These are phyloP conservation scores for Letharia columbiana DNA, from an alignment of 495 filamentous ascomycete species.

Conservation along the genomic window DNA sequence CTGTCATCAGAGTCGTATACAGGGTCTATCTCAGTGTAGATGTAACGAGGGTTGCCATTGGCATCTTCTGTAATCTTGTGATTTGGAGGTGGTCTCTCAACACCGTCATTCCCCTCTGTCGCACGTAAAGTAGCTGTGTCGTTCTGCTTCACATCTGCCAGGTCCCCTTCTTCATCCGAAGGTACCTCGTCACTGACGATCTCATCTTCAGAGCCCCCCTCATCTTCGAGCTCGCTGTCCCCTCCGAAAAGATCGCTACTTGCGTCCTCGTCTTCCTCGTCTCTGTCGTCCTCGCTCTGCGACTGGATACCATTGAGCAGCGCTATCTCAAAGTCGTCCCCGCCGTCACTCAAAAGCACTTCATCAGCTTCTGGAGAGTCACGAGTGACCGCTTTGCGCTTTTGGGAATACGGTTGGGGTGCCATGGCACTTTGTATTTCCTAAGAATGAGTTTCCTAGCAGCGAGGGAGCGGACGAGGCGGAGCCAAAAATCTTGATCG, in stretches of 20 bases:
- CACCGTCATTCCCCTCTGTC: slow-evolving; percentile 24
- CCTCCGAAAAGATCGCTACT: slow-evolving; percentile 40
- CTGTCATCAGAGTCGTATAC: slow-evolving; percentile 94
- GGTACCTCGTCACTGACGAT: slow-evolving; percentile 46
- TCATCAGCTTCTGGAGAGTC: slow-evolving; percentile 45
- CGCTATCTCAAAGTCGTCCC: slow-evolving; percentile 56
- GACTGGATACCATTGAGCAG: slow-evolving; percentile 59
- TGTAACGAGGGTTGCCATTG: slow-evolving; percentile 63
- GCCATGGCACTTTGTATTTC: slow-evolving; percentile 15
- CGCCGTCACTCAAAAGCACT: slow-evolving; percentile 42
- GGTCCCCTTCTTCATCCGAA: slow-evolving; percentile 34
- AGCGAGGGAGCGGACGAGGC: no score
- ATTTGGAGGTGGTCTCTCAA: slow-evolving; percentile 30
- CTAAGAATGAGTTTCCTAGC: background rate
- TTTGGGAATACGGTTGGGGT: slow-evolving; percentile 33
- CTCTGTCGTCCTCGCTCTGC: slow-evolving; percentile 37
- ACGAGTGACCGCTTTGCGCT: slow-evolving; percentile 50
- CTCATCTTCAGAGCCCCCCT: slow-evolving; percentile 37
- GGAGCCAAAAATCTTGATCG: background rate
- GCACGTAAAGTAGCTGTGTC: slow-evolving; percentile 11
- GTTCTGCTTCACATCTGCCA: slow-evolving; percentile 14
- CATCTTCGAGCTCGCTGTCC: slow-evolving; percentile 39
- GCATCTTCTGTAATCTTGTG: slow-evolving; percentile 53
- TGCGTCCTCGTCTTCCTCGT: slow-evolving; percentile 35
- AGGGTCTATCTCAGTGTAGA: slow-evolving; percentile 85